Evolutionary conservation across 2,329 filamentous ascomycete genomes (phyloP).

Genomic region (Penicillium sp.): DNA sequence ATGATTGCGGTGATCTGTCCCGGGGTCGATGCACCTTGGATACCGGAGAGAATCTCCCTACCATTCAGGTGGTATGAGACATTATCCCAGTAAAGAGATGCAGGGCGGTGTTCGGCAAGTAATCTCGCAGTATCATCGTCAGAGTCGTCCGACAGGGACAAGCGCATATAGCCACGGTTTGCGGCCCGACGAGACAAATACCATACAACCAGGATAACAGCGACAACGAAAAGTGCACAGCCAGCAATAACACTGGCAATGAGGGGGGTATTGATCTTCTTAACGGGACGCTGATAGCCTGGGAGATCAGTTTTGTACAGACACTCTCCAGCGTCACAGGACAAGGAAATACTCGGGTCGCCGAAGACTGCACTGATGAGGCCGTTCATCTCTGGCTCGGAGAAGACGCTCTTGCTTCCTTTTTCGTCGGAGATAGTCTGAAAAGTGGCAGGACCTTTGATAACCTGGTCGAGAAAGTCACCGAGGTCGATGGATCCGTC

Average conservation of each 20-base stretch:
- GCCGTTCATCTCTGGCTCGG: constrained; percentile 88
- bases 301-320: constrained; percentile 90
- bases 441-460: constrained; percentile 86
- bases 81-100: constrained; percentile 82
- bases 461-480: constrained; percentile 80
- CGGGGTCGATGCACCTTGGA: constrained; percentile 84
- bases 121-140: constrained; percentile 85
- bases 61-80: constrained; percentile 85
- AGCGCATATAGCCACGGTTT: constrained; percentile 63
- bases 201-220: constrained; percentile 79
- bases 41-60: constrained; percentile 76
- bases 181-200: constrained; percentile 77
- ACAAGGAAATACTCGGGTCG: constrained; percentile 81
- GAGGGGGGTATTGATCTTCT: constrained; percentile 93
- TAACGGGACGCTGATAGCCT: constrained; percentile 83
- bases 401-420: constrained; percentile 71
- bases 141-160: constrained; percentile 79
- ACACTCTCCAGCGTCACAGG: constrained; percentile 86
- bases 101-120: constrained; percentile 88
- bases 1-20: constrained; percentile 98
- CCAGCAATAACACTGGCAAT: constrained; percentile 92
- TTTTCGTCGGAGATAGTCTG: constrained; percentile 63
- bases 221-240: constrained; percentile 84
- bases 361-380: constrained; percentile 88
- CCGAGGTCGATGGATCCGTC: constrained; percentile 87